Percentiles rank a stretch among this genome's conserved stretches.
Evolutionary conservation across 176 grass and related monocot species (phyloP).

Genomic region (Guadua angustifolia): DNA sequence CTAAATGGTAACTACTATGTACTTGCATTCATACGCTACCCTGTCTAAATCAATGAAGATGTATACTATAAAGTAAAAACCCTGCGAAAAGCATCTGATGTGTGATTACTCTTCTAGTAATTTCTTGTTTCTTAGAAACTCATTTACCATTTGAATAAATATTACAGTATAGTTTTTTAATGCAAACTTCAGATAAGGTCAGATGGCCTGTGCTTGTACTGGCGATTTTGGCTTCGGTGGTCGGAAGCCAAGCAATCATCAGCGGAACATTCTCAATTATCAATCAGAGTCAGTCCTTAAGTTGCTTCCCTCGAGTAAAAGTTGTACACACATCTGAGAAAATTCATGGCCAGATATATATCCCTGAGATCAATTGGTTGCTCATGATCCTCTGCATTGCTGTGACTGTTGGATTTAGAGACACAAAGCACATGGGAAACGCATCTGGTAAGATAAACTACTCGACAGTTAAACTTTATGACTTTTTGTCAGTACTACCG

Average conservation of each 20-base stretch:
- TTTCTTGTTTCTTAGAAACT: not conserved
- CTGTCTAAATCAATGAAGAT: not conserved
- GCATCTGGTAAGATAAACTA: slow-evolving; percentile 74
- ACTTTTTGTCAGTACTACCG: not conserved
- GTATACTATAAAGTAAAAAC: slow-evolving; percentile 1
- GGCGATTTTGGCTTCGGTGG: slow-evolving; percentile 93
- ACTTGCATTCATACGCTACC: not conserved
- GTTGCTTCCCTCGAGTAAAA: slow-evolving; percentile 98
- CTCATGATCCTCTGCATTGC: slow-evolving; percentile 97
- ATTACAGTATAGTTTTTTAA: not conserved
- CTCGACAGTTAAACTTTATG: not conserved
- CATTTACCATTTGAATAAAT: slow-evolving; percentile 16
- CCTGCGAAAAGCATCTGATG: not conserved
- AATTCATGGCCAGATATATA: slow-evolving; percentile 98
- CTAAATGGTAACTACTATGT: not conserved
- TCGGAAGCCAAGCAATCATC: slow-evolving; percentile 98
- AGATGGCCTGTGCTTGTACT: slow-evolving; percentile 85
- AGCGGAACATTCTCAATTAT: slow-evolving; percentile 98
- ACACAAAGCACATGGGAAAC: slow-evolving; percentile 97
- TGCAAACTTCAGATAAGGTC: slow-evolving; percentile 63
- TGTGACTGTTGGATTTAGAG: slow-evolving; percentile 93
- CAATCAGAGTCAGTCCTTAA: slow-evolving; percentile 90
- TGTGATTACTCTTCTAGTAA: not conserved
- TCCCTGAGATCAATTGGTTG: slow-evolving; percentile 98
- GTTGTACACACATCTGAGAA: slow-evolving; percentile 89